Base-by-base conservation (phyloP, 768 basidiomycete genomes). In the Phlegmacium glaucopus region DNA sequence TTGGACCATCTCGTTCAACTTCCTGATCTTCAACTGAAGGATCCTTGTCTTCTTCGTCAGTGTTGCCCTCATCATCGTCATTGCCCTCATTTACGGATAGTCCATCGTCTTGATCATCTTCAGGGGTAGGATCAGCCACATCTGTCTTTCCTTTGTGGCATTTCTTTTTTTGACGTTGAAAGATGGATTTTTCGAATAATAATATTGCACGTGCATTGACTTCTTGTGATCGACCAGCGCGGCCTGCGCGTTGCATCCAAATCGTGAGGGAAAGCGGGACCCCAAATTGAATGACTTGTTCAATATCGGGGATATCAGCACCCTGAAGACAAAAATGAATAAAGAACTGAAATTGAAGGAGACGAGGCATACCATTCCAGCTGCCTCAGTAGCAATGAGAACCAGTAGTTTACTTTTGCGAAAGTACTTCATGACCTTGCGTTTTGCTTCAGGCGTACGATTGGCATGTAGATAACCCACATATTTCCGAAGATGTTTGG, bases 351-450 rank as follows among this genome's bases (percentile, higher is more conserved):
- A n/a, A 26, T 10, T 15, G 12, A 34, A 32, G 37, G 30, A 28
- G n/a, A n/a, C n/a, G n/a, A n/a, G 42, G 52, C 63, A 15, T 48
- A 69, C 70, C 68, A 71, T 71, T 18, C 68, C 68, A 4, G 65
- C 66, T 0, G 62, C 68, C 39, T 71, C 67, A 10, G 70, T 70
- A 12, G 64, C 59, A 6, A 69, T 47, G 3, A 69, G 50, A 15
- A 67, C 47, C 18, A 45, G 53, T 1, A 57, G 58, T 9, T 54
- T 52, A 0, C 66, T 63, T 36, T 52, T 15, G 3, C 52, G 34
- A 50, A 64, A 70, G 4, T 44, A 12, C 16, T 48, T 39, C 61
- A 70, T 61, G 10, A 55, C 51, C 1, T 52, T 42, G n/a, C 57
- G 40, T 45, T 64, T 66, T 0, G 57, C 51, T 18, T 45, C 30